Evolutionary conservation across 306 rosid species (phyloP).

Genomic region (Rosa lucieae): DNA sequence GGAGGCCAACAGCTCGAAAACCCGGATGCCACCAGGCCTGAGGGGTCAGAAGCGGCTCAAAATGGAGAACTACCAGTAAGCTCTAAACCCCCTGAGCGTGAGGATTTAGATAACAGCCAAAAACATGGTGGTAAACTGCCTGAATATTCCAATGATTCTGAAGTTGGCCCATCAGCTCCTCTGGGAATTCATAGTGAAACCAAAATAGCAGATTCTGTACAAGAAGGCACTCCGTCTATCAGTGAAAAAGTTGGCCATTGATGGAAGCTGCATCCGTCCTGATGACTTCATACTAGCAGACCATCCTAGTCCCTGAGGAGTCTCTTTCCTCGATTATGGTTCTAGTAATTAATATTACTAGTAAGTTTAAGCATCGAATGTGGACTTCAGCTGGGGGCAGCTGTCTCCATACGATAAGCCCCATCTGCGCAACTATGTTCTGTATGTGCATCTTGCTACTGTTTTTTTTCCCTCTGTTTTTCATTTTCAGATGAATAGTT

Average conservation of each 20-base stretch:
- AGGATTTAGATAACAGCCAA: conserved; percentile 35
- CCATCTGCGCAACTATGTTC: neutral
- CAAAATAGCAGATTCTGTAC: conserved; percentile 25
- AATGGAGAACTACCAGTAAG: conserved; percentile 26
- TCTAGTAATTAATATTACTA: conserved; percentile 12
- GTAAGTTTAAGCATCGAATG: neutral
- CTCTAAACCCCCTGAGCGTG: conserved; percentile 15
- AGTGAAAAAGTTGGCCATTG: conserved; percentile 35
- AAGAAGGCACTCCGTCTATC: conserved; percentile 30
- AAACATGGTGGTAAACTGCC: conserved; percentile 28
- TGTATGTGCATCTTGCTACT: neutral
- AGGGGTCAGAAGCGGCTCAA: conserved; percentile 33
- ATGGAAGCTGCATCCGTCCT: conserved; percentile 22
- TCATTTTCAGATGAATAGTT: neutral
- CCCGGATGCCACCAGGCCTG: conserved; percentile 33
- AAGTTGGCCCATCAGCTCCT: conserved; percentile 33
- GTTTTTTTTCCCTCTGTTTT: neutral
- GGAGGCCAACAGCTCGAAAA: conserved; percentile 32
- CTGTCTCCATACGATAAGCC: neutral
- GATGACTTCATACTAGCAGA: conserved; percentile 14
- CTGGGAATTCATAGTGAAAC: conserved; percentile 28
- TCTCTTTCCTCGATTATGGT: conserved; percentile 9
- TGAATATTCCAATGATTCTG: conserved; percentile 20
- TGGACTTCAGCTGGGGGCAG: neutral
- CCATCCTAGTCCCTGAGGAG: conserved; percentile 21